phyloP scores from a whole-genome alignment of 495 filamentous ascomycete genomes.

The Delitschia confertaspora region DNA sequence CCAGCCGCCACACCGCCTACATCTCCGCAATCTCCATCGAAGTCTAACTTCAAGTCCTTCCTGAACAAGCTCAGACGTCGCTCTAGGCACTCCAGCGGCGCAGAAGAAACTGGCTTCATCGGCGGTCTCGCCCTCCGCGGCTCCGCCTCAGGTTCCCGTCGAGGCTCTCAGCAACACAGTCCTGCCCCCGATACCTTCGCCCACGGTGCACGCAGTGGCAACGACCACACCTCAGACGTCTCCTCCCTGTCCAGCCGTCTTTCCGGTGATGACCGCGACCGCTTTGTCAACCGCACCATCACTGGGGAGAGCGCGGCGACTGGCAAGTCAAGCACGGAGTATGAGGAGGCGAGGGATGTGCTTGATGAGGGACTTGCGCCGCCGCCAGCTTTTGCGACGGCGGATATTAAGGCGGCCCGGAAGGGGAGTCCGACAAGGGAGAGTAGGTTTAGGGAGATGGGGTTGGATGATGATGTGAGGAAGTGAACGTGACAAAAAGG shows the following conservation, averaged over 20 bases:
- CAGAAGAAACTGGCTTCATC: slow-evolving; percentile 14
- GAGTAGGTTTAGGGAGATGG: slow-evolving; percentile 19
- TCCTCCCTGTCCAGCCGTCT: slow-evolving; percentile 12
- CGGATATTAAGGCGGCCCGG: slow-evolving; percentile 1
- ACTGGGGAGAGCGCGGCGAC: not conserved
- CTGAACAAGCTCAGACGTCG: slow-evolving; percentile 25
- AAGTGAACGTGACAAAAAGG: no score
- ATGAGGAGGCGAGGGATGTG: slow-evolving; percentile 20
- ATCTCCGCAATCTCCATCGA: slow-evolving; percentile 12
- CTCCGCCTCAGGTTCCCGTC: not conserved
- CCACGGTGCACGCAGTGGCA: not conserved
- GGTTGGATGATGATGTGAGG: no score
- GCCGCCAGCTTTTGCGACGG: slow-evolving; percentile 12
- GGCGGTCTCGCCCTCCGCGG: slow-evolving; percentile 14
- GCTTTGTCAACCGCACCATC: slow-evolving; percentile 5
- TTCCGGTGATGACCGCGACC: not conserved
- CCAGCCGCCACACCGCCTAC: slow-evolving; percentile 5
- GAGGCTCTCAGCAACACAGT: slow-evolving; percentile 4
- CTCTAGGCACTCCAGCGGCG: slow-evolving; percentile 14
- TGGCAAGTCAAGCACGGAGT: slow-evolving; percentile 5
- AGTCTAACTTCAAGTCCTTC: slow-evolving; percentile 14
- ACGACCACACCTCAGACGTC: slow-evolving; percentile 8
- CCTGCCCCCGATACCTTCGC: no score
- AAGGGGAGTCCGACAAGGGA: slow-evolving; percentile 23
- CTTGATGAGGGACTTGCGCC: slow-evolving; percentile 22